These are phyloP conservation scores for Ailanthus altissimus DNA, from an alignment of 345 rosid genomes.

Conservation along the genomic window DNA sequence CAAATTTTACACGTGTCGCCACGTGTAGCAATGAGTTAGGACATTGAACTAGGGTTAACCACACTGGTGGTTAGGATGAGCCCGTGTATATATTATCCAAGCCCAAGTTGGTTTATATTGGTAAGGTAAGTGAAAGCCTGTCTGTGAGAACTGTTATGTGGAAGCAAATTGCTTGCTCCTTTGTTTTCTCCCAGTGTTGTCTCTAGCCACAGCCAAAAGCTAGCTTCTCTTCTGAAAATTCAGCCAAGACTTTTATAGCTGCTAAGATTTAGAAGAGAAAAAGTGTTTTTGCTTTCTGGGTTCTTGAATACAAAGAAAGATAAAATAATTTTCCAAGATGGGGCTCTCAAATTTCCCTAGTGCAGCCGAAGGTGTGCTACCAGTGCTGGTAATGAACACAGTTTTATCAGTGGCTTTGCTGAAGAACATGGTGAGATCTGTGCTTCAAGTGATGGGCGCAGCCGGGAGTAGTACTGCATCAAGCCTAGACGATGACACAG, in stretches of 20 bases:
- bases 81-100: conserved; percentile 12
- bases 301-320: neutral
- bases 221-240: neutral
- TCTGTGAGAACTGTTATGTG: neutral
- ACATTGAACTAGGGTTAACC: conserved; percentile 27
- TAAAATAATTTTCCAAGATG: conserved; percentile 35
- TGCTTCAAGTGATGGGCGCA: conserved; percentile 41
- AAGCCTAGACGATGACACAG: conserved; percentile 29
- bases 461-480: neutral
- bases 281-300: neutral
- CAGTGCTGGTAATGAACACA: conserved; percentile 67
- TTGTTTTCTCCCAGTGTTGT: neutral
- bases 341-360: conserved; percentile 70
- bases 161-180: neutral
- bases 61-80: conserved; percentile 16
- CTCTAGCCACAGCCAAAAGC: neutral
- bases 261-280: neutral
- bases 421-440: conserved; percentile 55
- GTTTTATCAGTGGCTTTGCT: conserved; percentile 58
- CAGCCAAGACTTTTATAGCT: neutral
- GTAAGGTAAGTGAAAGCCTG: neutral
- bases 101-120: neutral
- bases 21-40: conserved; percentile 30
- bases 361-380: conserved; percentile 62
- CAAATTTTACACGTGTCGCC: conserved; percentile 44